Base-by-base conservation (phyloP, 768 basidiomycete species). In the Lentinula edodes region DNA sequence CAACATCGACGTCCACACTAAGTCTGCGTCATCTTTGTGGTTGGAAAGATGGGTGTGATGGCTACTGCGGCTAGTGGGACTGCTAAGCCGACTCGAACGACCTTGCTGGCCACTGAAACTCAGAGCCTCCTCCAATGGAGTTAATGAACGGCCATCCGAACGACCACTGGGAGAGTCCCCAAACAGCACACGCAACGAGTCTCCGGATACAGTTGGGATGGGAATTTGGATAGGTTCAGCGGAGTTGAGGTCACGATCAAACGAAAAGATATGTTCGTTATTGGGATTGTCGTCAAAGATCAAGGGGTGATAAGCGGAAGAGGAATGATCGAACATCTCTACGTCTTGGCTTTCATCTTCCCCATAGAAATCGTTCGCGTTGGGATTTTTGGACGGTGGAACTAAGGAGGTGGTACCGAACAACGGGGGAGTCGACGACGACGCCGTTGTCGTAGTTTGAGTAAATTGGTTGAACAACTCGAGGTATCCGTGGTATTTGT, bases 391-490 rank as follows among this genome's bases (percentile, higher is more conserved):
- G 61, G 39, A 10, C 43, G 52, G 23, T 20, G 52, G 39, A 39
- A 55, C 54, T 5, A 42, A 34, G 18, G 52, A 45, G 20, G 28
- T 56, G 13, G 61, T 43, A 35, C 60, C 42, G 39, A 53, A 38
- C 10, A 15, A 15, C 36, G 34, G 62, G 41, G 42, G 45, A 51
- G 20, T 16, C 32, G 32, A 41, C 46, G 53, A 65, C 71, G 8
- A 65, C 65, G 56, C 58, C 18, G 38, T 16, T 10, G 51, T 57
- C 54, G 13, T 62, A 13, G 54, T 3, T 1, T 8, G n/a, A 12
- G 2, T 46, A 18, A 8, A n/a, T 43, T n/a, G n/a, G 15, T 43
- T 6, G 7, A n/a, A 46, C 45, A 18, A 52, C 2, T 6, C 38
- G 38, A 38, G 1, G 12, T 38, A 38, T 38, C 5, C 6, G 8